Evolutionary conservation across 2,329 filamentous ascomycete species (phyloP), one percentile per base, ranked within the genome.

Genomic region (Curvularia lunata): DNA sequence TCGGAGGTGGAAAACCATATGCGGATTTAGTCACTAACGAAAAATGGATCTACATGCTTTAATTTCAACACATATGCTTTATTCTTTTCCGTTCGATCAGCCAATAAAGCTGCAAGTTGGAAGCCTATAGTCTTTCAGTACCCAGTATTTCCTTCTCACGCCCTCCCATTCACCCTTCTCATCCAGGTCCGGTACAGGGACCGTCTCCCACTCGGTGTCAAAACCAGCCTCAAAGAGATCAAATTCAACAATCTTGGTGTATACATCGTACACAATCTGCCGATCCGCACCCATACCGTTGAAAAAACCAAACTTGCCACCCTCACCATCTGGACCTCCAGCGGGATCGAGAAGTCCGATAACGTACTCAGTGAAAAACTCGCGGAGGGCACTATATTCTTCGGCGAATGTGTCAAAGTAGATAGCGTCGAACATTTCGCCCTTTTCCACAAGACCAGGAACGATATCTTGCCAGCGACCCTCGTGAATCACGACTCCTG

Each of bases 361-460:
- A 10, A 98, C 88, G 67, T 90, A 87, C 75, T 98, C 95, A 2
- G 85, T 89, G 75, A 98, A 97, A 80, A 98, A 97, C 58, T 88
- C 83, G 46, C 89, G 89, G 27, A 98, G 86, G 74, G 94, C 91
- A 2, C 83, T 82, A 77, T 98, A 99, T 63, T 95, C 91, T 79
- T 99, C 95, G 6, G 92, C 95, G 76, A 98, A 98, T 0, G 95
- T 99, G 74, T 99, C 95, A 72, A 97, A 98, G 81, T 98, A 99
- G 66, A 99, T 81, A 10, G 76, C 81, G 59, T 83, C 80, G 52
- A 83, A 80, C 7, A 75, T 58, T 19, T 71, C 72, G 38, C 77
- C 79, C 56, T 80, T 70, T 56, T 78, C 77, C 3, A 81, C 71
- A 0, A 83, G 73, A 34, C 72, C 73, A 1, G 80, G 80, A 1